phyloP scores from a whole-genome alignment of 805 yeast genomes.

The Candida suzukii region DNA sequence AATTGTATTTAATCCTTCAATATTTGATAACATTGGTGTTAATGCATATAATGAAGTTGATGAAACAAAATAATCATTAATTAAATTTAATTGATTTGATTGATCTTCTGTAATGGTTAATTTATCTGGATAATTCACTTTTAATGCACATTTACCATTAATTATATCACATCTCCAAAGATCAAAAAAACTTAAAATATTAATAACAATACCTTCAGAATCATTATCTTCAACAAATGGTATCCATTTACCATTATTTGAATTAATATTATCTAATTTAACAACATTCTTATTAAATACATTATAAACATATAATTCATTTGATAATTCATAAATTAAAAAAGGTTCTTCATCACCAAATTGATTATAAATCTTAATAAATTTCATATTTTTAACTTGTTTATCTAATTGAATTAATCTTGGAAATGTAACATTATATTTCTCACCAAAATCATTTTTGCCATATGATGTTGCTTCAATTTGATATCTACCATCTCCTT shows the following conservation, averaged over 20 bases:
- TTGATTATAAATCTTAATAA: slow-evolving; percentile 1
- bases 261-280: neutral
- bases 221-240: neutral
- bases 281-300: neutral
- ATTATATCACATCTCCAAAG: slow-evolving; percentile 1
- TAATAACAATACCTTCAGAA: neutral
- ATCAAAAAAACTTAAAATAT: neutral
- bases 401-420: neutral
- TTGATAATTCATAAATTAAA: neutral
- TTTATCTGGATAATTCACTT: neutral
- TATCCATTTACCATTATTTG: neutral
- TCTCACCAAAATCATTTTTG: neutral
- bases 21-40: neutral
- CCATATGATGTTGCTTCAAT: neutral
- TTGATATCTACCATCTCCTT: neutral
- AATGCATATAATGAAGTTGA: neutral
- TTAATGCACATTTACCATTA: neutral
- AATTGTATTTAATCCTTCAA: neutral
- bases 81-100: neutral
- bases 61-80: neutral
- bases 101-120: too few species aligned
- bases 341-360: slow-evolving; percentile 4
- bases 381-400: neutral
- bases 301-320: neutral
- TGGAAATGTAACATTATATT: neutral